Evolutionary conservation across 164 flowering plant genomes (phyloP).

Genomic region (Aristolochia californica): DNA sequence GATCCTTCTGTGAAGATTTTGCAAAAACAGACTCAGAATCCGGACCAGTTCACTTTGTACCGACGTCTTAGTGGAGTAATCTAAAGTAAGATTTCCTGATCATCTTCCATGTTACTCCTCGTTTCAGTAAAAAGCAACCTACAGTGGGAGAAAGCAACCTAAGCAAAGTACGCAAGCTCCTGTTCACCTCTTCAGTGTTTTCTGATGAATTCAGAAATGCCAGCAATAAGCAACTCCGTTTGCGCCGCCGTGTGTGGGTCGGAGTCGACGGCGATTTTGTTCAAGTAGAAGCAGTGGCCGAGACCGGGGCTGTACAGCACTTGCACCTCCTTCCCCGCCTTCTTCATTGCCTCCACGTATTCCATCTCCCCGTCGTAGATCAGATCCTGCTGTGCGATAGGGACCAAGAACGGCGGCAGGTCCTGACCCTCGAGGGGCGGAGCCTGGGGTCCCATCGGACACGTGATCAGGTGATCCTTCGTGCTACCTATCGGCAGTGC

Average conservation of each 20-base stretch:
- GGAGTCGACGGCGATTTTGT: constrained; percentile 52
- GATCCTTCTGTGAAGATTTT: too few relatives aligned
- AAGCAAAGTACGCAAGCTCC: not conserved
- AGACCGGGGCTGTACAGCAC: constrained; percentile 33
- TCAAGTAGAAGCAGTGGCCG: constrained; percentile 65
- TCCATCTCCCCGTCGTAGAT: constrained; percentile 61
- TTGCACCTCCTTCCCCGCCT: constrained; percentile 53
- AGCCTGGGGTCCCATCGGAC: constrained; percentile 65
- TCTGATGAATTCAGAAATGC: constrained; percentile 37
- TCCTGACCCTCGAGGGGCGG: constrained; percentile 28
- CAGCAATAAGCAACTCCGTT: constrained; percentile 28
- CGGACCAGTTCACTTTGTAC: too few relatives aligned
- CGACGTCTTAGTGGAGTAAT: too few relatives aligned
- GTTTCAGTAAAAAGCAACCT: too few relatives aligned
- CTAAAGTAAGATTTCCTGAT: too few relatives aligned
- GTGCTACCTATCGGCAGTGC: constrained; percentile 50
- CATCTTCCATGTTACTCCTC: constrained; percentile 19
- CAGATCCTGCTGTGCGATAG: constrained; percentile 59
- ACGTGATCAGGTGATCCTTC: constrained; percentile 72
- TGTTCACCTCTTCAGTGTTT: constrained; percentile 19
- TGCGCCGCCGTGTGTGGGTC: constrained; percentile 38
- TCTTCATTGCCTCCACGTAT: constrained; percentile 59
- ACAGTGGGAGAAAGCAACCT: not conserved
- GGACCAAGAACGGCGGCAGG: constrained; percentile 49
- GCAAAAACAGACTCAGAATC: too few relatives aligned